phyloP scores from a whole-genome alignment of 2,329 filamentous ascomycete species.

The Penicillium polonicum region DNA sequence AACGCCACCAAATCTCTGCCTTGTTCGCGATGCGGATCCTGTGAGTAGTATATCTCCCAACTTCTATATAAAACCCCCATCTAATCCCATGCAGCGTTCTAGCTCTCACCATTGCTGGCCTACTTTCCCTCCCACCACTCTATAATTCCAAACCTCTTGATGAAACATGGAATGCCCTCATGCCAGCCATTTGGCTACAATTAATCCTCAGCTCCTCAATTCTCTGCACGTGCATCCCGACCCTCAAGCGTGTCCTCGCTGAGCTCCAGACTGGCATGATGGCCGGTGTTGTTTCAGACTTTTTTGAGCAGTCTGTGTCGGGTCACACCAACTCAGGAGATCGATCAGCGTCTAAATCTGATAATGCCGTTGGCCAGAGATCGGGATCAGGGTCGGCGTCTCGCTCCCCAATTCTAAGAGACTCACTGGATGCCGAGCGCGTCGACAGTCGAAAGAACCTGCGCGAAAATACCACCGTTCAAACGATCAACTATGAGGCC shows the following conservation, averaged over 20 bases:
- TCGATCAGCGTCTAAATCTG: not conserved
- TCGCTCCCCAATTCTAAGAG: not conserved
- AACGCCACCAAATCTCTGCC: constrained; percentile 9
- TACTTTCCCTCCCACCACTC: constrained; percentile 2
- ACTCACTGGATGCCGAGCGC: not conserved
- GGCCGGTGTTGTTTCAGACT: constrained; percentile 9
- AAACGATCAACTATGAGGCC: constrained; percentile 6
- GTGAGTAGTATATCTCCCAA: not conserved
- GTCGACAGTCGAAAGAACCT: not conserved
- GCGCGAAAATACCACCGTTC: not conserved
- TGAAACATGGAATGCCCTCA: constrained; percentile 9
- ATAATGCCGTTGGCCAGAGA: not conserved
- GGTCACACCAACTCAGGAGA: not conserved
- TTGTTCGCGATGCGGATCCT: constrained; percentile 12
- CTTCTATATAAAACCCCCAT: accelerated
- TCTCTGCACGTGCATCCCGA: constrained; percentile 14
- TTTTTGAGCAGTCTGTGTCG: constrained; percentile 11
- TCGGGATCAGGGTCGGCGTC: not conserved
- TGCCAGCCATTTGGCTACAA: constrained; percentile 14
- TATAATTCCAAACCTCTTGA: constrained; percentile 1
- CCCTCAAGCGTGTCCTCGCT: constrained; percentile 8
- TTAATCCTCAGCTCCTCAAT: constrained; percentile 9
- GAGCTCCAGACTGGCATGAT: constrained; percentile 18
- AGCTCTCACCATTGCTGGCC: constrained; percentile 9
- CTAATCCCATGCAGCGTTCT: constrained; percentile 8